These are phyloP conservation scores for Aspergillus ostianus DNA, from an alignment of 495 filamentous ascomycete species.

Conservation along the genomic window DNA sequence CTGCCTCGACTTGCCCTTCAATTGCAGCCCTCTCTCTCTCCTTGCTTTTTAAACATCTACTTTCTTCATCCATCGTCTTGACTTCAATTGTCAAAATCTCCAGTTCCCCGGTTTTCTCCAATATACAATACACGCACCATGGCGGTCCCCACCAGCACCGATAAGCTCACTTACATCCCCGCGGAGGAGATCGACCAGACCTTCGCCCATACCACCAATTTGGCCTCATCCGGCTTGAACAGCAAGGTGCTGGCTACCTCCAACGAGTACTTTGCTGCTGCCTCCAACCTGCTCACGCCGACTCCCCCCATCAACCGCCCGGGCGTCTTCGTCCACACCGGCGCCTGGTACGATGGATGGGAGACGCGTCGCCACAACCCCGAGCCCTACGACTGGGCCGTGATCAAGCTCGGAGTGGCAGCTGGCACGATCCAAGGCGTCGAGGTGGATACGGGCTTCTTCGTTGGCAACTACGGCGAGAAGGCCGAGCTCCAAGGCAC, in stretches of 20 bases:
- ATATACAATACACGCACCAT: constrained; percentile 5
- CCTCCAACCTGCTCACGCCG: constrained; percentile 74
- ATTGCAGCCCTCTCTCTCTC: not conserved
- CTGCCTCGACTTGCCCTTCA: not conserved
- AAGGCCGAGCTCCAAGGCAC: constrained; percentile 79
- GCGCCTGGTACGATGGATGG: constrained; percentile 96
- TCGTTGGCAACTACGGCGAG: constrained; percentile 84
- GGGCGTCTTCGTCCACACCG: constrained; percentile 79
- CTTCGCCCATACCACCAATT: constrained; percentile 63
- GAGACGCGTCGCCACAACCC: constrained; percentile 87
- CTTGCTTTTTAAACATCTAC: not conserved
- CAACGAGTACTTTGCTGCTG: constrained; percentile 88
- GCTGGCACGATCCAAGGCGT: constrained; percentile 74
- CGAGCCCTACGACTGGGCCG: constrained; percentile 77
- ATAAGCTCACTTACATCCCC: constrained; percentile 33
- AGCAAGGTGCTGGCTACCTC: constrained; percentile 73
- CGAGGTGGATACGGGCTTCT: constrained; percentile 85
- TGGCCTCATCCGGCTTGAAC: constrained; percentile 72
- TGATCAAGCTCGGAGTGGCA: constrained; percentile 75
- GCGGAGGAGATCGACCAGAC: constrained; percentile 65
- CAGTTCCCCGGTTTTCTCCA: not conserved
- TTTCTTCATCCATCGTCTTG: not conserved
- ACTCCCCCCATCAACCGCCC: constrained; percentile 71
- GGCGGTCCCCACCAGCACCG: constrained; percentile 14
- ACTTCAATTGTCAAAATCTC: not conserved